Evolutionary conservation across 371 early-diverging fungal species (phyloP).

Genomic region (Mortierella sp.): DNA sequence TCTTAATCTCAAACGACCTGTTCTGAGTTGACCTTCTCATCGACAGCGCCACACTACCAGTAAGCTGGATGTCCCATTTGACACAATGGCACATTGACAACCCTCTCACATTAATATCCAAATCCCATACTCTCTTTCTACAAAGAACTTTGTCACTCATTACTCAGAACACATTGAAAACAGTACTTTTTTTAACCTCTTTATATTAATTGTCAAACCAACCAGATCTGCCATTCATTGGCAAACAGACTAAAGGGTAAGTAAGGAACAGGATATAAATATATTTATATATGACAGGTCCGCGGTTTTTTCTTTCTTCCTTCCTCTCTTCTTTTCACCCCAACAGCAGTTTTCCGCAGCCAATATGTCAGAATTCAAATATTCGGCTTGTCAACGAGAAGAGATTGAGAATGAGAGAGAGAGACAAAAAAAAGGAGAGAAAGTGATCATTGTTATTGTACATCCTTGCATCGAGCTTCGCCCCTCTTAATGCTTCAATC

Average conservation of each 20-base stretch:
- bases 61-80: slow-evolving; percentile 11
- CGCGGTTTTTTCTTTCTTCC: neutral
- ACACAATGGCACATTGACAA: neutral
- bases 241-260: neutral
- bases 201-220: neutral
- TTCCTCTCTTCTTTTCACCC: neutral
- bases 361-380: neutral
- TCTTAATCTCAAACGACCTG: neutral
- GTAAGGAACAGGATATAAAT: neutral
- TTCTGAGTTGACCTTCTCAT: neutral
- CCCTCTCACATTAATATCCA: neutral
- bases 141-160: neutral
- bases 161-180: neutral
- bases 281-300: neutral
- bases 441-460: neutral
- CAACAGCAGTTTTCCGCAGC: slow-evolving; percentile 16
- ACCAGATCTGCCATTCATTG: slow-evolving; percentile 5
- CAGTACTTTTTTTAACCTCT: no score
- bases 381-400: neutral
- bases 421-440: neutral
- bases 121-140: neutral
- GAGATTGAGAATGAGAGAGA: neutral
- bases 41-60: slow-evolving; percentile 7
- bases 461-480: neutral
- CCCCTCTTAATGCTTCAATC: neutral